A percentile compares a stretch with the other conserved stretches of the same genome.
These are phyloP conservation scores for Aspergillus pseudonomiae DNA, from an alignment of 2,329 filamentous ascomycete genomes.

Conservation along the genomic window DNA sequence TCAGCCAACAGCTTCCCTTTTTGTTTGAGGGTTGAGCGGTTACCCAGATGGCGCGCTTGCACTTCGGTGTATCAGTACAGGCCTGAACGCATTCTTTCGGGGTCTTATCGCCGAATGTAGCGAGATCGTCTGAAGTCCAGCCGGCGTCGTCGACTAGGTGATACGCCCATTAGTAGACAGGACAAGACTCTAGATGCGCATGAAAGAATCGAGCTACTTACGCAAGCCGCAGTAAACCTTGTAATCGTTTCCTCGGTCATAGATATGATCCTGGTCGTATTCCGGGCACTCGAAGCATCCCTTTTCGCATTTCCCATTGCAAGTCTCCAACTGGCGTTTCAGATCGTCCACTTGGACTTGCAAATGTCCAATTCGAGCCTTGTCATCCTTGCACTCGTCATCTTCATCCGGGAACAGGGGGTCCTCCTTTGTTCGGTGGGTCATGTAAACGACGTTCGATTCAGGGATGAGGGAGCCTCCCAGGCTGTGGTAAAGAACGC, in stretches of 20 bases:
- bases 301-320: neutral
- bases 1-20: neutral
- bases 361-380: neutral
- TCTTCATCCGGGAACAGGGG: neutral
- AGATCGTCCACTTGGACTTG: neutral
- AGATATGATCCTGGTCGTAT: neutral
- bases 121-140: neutral
- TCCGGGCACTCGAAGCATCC: neutral
- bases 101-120: neutral
- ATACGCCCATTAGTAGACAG: neutral
- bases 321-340: neutral
- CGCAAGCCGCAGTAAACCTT: neutral
- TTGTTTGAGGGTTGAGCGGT: neutral
- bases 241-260: neutral
- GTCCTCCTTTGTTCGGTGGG: neutral
- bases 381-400: neutral
- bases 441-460: neutral
- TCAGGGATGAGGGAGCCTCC: neutral
- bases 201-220: neutral
- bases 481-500: neutral
- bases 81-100: neutral
- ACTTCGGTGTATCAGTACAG: neutral
- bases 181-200: neutral
- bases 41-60: neutral
- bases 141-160: neutral